A percentile compares a stretch with the other conserved stretches of the same genome.
Conservation (phyloP, 305 asterid species). For the Ajuga reptans region DNA sequence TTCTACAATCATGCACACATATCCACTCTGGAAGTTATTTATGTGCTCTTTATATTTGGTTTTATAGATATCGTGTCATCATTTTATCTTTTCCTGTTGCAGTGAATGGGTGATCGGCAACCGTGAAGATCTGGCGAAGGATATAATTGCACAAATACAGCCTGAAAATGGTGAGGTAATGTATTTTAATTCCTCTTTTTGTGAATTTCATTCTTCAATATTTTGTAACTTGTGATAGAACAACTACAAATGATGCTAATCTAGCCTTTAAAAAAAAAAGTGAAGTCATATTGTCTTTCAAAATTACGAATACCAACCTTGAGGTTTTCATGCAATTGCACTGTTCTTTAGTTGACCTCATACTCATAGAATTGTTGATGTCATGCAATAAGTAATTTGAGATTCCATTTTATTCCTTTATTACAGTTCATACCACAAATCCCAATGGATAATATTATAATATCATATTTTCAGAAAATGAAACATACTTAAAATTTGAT, state of each 20-base stretch:
- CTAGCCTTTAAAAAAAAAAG: no score
- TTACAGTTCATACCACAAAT: neutral
- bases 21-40: neutral
- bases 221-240: no score
- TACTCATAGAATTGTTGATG: neutral
- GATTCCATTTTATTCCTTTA: neutral
- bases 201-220: neutral
- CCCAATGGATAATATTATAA: neutral
- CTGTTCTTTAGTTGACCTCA: neutral
- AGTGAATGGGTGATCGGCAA: slow-evolving; percentile 99
- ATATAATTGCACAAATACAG: slow-evolving; percentile 75
- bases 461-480: neutral
- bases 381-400: neutral
- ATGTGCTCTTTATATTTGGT: neutral
- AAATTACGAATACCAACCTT: neutral
- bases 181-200: slow-evolving; percentile 16
- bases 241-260: no score
- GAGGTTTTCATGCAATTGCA: neutral
- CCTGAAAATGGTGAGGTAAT: slow-evolving; percentile 97
- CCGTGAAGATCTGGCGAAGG: slow-evolving; percentile 88
- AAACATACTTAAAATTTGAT: neutral
- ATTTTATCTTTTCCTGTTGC: slow-evolving; percentile 25
- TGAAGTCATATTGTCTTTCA: neutral
- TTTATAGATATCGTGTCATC: neutral
- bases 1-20: neutral